Percentiles rank a stretch among this genome's conserved stretches.
phyloP scores from a whole-genome alignment of 2,329 filamentous ascomycete species.

The Bretziella fagacearum region DNA sequence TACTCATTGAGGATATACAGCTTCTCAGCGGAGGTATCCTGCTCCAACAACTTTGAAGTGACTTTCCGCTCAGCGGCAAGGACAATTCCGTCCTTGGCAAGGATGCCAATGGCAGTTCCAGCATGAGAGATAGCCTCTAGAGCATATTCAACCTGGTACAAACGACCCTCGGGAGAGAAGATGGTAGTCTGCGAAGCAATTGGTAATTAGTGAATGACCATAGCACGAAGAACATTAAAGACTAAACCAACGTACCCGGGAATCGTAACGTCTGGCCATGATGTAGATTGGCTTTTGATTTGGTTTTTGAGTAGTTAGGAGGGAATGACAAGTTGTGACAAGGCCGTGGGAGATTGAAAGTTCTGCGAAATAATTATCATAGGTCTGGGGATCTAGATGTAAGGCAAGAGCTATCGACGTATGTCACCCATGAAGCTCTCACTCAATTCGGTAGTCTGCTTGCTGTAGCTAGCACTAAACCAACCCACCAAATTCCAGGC shows the following conservation, averaged over 20 bases:
- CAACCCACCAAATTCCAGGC: slow-evolving; percentile 22
- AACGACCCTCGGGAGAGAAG: slow-evolving; percentile 95
- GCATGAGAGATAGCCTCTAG: slow-evolving; percentile 97
- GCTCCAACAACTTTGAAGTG: slow-evolving; percentile 95
- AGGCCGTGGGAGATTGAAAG: too few relatives aligned
- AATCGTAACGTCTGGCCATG: slow-evolving; percentile 98
- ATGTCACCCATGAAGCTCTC: neutral
- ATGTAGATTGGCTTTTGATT: slow-evolving; percentile 19
- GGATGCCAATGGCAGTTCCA: slow-evolving; percentile 87
- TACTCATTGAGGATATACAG: slow-evolving; percentile 98
- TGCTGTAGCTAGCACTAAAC: neutral
- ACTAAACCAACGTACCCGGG: slow-evolving; percentile 58
- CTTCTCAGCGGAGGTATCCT: slow-evolving; percentile 99
- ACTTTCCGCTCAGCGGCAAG: slow-evolving; percentile 97
- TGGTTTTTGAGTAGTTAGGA: too few relatives aligned
- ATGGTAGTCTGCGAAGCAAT: slow-evolving; percentile 63
- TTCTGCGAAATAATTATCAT: neutral
- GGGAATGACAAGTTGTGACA: too few relatives aligned
- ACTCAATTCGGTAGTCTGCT: neutral
- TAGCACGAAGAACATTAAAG: too few relatives aligned
- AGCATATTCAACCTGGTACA: slow-evolving; percentile 99
- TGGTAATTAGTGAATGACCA: neutral
- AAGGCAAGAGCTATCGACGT: slow-evolving; percentile 4
- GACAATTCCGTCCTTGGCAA: slow-evolving; percentile 96
- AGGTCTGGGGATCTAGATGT: too few relatives aligned